phyloP scores from a whole-genome alignment of 805 yeast species.

The Candida boidinii region DNA sequence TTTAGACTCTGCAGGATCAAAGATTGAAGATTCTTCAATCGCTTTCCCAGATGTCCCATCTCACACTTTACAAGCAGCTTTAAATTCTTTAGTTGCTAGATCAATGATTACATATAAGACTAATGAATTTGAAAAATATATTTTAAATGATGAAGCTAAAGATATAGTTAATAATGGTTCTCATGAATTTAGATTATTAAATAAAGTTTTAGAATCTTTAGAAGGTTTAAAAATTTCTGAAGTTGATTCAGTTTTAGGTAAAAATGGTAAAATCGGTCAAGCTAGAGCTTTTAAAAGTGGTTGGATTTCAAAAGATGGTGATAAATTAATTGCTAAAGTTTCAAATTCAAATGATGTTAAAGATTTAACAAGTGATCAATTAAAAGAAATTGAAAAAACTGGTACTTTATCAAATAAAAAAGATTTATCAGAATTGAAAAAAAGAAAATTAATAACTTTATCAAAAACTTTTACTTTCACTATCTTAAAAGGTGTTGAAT shows the following conservation, averaged over 20 bases:
- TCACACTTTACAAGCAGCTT: constrained; percentile 66
- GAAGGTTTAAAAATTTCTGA: constrained; percentile 81
- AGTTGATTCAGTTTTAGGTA: constrained; percentile 63
- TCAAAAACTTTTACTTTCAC: constrained; percentile 68
- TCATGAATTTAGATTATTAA: constrained; percentile 76
- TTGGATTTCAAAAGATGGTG: constrained; percentile 89
- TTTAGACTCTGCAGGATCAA: constrained; percentile 51
- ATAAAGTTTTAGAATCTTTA: constrained; percentile 62
- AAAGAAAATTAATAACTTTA: constrained; percentile 76
- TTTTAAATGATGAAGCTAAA: constrained; percentile 71
- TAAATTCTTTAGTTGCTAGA: constrained; percentile 79
- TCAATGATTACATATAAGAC: constrained; percentile 68
- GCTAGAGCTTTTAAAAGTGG: constrained; percentile 96
- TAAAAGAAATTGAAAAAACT: constrained; percentile 45
- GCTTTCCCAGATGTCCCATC: constrained; percentile 61
- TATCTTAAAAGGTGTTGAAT: constrained; percentile 75
- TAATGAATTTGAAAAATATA: constrained; percentile 69
- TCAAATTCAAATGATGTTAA: constrained; percentile 39
- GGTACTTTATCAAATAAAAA: constrained; percentile 53
- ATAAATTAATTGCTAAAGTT: constrained; percentile 58
- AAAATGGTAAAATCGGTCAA: constrained; percentile 86
- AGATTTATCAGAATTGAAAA: constrained; percentile 77
- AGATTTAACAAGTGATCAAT: constrained; percentile 60
- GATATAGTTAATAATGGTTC: constrained; percentile 77
- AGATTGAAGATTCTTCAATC: constrained; percentile 62